Evolutionary conservation across 2,329 filamentous ascomycete genomes (phyloP), one percentile per base, ranked within the genome.

Genomic region (Ophiostoma sp.): DNA sequence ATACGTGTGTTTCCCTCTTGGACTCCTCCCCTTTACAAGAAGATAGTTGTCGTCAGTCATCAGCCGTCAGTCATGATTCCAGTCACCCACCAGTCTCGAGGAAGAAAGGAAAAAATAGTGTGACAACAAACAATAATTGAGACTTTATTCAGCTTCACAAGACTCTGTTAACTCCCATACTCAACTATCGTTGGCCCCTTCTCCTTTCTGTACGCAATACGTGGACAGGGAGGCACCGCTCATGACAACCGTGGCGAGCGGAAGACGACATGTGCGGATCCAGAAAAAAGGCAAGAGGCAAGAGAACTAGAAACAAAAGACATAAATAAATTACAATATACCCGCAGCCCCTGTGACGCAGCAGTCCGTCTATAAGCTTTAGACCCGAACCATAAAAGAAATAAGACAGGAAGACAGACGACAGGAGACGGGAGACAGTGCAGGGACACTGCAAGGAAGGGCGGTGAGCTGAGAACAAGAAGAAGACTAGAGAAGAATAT

Each of bases 1-100:
- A 57, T 71, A 54, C 64, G 67, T 71, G 64, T 67, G 67, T 17
- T 1, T 48, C 36, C 39, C 23, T 67, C 35, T 27, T 35, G 15
- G 60, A n/a, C n/a, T 31, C 23, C 10, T 13, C 44, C 27, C 13
- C 33, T 44, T 20, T 44, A 11, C 11, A 13, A n/a, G 33, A 27
- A n/a, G 33, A 17, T 15, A 6, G 31, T 33, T n/a, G 60, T 36
- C 35, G 17, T 36, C 60, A 39, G 60, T 36, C 60, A 57, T 65
- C 8, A 31, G 31, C 20, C 60, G 27, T 65, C 35, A n/a, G 60
- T 64, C 35, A n/a, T 36, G 31, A 39, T 33, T 36, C 60, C 31
- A 35, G 31, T 36, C 27, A 41, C 41, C 23, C 66, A 36, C 23
- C 41, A 35, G 62, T 65, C 62, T 65, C 62, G 44, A 52, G 67